Evolutionary conservation across 2,329 filamentous ascomycete species (phyloP).

Genomic region (Hymenoscyphus fructigenus): DNA sequence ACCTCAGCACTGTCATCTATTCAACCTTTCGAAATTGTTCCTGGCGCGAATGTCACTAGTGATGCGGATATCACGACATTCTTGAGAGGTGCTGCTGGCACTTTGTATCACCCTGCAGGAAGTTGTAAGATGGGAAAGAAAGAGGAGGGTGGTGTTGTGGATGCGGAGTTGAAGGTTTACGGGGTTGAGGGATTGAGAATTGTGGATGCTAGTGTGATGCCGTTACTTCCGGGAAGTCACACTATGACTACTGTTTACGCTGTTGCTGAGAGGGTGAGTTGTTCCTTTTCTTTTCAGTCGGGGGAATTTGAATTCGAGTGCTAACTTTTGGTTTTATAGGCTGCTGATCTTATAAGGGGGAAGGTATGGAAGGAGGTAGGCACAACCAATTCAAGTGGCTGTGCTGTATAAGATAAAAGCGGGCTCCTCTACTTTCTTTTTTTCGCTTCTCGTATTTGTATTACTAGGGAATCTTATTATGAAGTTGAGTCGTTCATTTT

Average conservation of each 20-base stretch:
- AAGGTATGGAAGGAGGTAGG: neutral
- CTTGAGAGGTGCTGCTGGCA: slow-evolving; percentile 33
- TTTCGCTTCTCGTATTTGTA: no score
- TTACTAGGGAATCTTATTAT: no score
- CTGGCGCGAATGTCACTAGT: slow-evolving; percentile 31
- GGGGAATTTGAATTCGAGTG: neutral
- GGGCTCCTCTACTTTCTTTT: no score
- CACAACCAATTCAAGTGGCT: neutral
- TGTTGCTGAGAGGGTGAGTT: slow-evolving; percentile 12
- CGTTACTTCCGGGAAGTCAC: slow-evolving; percentile 4
- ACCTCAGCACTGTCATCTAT: slow-evolving; percentile 31
- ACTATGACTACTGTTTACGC: slow-evolving; percentile 10
- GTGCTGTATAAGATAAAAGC: neutral
- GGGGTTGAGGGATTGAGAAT: slow-evolving; percentile 20
- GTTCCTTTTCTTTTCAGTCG: neutral
- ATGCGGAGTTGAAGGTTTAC: slow-evolving; percentile 21
- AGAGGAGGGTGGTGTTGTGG: slow-evolving; percentile 22
- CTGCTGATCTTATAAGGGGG: neutral
- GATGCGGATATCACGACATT: slow-evolving; percentile 31
- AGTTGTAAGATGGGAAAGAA: slow-evolving; percentile 19
- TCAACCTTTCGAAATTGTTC: slow-evolving; percentile 28
- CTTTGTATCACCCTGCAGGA: slow-evolving; percentile 42
- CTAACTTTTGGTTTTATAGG: neutral
- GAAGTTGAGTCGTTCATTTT: no score
- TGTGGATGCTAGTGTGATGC: slow-evolving; percentile 16